A percentile compares a stretch with the other conserved stretches of the same genome.
phyloP scores from a whole-genome alignment of 495 filamentous ascomycete genomes.

The Cryomyces minteri region DNA sequence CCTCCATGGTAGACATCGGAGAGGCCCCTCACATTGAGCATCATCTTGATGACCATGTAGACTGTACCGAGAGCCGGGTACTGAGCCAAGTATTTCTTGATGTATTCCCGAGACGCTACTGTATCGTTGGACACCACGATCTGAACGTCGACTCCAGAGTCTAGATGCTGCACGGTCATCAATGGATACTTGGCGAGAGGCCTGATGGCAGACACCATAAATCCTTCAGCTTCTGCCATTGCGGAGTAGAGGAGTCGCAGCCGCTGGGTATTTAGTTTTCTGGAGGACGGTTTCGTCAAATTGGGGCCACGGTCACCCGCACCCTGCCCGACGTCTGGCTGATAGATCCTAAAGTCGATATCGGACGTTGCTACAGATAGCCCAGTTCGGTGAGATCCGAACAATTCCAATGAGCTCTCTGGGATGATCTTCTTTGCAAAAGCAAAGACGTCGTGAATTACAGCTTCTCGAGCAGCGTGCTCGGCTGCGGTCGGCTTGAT shows the following conservation, averaged over 20 bases:
- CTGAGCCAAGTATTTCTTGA: slow-evolving; percentile 27
- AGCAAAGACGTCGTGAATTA: background rate
- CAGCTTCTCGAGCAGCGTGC: slow-evolving; percentile 1
- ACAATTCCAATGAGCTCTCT: slow-evolving; percentile 13
- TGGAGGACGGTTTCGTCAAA: background rate
- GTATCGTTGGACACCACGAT: slow-evolving; percentile 23
- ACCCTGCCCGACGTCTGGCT: slow-evolving; percentile 2
- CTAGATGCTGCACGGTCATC: slow-evolving; percentile 19
- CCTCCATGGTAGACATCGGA: slow-evolving; percentile 25
- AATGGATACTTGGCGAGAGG: slow-evolving; percentile 10
- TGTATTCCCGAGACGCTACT: slow-evolving; percentile 20
- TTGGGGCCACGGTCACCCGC: background rate
- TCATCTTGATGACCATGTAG: slow-evolving; percentile 27
- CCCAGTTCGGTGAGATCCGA: slow-evolving; percentile 36
- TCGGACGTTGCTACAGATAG: slow-evolving; percentile 31
- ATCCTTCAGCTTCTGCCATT: background rate
- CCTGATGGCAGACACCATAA: background rate
- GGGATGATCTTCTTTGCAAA: background rate
- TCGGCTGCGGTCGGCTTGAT: slow-evolving; percentile 18
- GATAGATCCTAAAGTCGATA: slow-evolving; percentile 26
- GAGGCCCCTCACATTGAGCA: slow-evolving; percentile 29
- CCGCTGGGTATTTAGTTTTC: background rate
- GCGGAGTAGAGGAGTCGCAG: background rate
- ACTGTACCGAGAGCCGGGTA: slow-evolving; percentile 30
- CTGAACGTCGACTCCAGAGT: slow-evolving; percentile 29